phyloP scores from a whole-genome alignment of 495 filamentous ascomycete genomes.

The Rhypophila decipiens region DNA sequence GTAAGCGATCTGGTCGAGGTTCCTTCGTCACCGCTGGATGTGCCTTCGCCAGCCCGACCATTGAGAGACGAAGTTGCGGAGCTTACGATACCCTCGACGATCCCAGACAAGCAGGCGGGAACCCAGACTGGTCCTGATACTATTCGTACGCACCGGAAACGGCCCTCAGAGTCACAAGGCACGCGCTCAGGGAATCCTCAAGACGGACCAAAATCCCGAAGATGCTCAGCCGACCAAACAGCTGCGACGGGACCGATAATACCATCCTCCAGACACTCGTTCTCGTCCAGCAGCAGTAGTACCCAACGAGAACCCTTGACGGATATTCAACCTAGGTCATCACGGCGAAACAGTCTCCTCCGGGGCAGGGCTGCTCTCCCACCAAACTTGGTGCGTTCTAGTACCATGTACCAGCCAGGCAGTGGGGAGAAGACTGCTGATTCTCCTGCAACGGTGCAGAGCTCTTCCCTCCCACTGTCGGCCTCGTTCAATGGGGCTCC shows the following conservation, averaged over 20 bases:
- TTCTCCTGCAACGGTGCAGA: neutral
- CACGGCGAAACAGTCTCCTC: constrained; percentile 7
- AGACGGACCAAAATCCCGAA: constrained; percentile 8
- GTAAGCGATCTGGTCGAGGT: too few relatives aligned
- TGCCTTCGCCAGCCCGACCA: too few relatives aligned
- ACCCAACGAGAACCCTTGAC: constrained; percentile 3
- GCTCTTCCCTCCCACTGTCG: constrained; percentile 6
- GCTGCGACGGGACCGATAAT: neutral
- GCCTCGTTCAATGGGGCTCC: constrained; percentile 14
- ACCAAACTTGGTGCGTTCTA: neutral
- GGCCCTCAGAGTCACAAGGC: too few relatives aligned
- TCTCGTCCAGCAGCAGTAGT: neutral
- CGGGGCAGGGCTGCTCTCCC: neutral
- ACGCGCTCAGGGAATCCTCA: too few relatives aligned
- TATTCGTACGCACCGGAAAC: too few relatives aligned
- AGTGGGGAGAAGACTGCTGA: neutral
- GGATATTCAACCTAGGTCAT: neutral
- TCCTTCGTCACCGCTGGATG: too few relatives aligned
- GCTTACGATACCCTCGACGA: too few relatives aligned
- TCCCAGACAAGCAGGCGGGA: too few relatives aligned
- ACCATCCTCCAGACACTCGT: neutral
- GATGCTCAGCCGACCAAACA: neutral
- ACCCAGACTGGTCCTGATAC: too few relatives aligned
- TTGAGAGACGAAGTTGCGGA: too few relatives aligned
- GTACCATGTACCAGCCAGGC: constrained; percentile 15